These are phyloP conservation scores for Boletus sp. DNA, from an alignment of 768 basidiomycete genomes.

Conservation along the genomic window DNA sequence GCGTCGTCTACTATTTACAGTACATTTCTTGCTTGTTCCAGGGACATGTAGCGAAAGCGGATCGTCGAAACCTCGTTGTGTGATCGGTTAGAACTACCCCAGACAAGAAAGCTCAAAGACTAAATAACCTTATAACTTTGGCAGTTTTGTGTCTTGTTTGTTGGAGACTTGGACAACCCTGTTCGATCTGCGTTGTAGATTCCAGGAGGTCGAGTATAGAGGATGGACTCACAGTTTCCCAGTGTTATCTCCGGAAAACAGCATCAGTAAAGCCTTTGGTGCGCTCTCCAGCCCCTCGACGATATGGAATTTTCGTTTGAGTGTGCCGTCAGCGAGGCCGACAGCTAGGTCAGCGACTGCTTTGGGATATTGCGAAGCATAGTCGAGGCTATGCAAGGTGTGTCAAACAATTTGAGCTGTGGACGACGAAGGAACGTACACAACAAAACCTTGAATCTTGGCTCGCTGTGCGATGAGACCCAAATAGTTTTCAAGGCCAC, in stretches of 20 bases:
- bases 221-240: slow-evolving; percentile 59
- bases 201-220: neutral
- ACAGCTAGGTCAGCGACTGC: slow-evolving; percentile 56
- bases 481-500: slow-evolving; percentile 63
- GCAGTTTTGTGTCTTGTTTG: slow-evolving; percentile 18
- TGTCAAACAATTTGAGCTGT: neutral
- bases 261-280: slow-evolving; percentile 61
- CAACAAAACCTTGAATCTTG: slow-evolving; percentile 79
- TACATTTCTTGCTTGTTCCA: slow-evolving; percentile 14
- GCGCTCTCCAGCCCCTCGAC: slow-evolving; percentile 74
- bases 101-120: neutral
- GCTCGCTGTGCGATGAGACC: slow-evolving; percentile 75
- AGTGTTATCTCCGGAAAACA: slow-evolving; percentile 74
- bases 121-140: slow-evolving; percentile 7
- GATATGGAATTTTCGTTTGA: slow-evolving; percentile 79
- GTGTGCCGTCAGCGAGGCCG: slow-evolving; percentile 61
- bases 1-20: slow-evolving; percentile 4
- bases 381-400: slow-evolving; percentile 60
- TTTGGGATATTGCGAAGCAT: slow-evolving; percentile 52
- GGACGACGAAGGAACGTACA: slow-evolving; percentile 42
- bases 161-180: slow-evolving; percentile 61
- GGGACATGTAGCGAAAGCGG: neutral
- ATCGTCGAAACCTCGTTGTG: neutral
- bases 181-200: slow-evolving; percentile 7
- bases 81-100: neutral